Evolutionary conservation across 352 stramenopile species (phyloP).

Genomic region (Thalassiosira sp.): DNA sequence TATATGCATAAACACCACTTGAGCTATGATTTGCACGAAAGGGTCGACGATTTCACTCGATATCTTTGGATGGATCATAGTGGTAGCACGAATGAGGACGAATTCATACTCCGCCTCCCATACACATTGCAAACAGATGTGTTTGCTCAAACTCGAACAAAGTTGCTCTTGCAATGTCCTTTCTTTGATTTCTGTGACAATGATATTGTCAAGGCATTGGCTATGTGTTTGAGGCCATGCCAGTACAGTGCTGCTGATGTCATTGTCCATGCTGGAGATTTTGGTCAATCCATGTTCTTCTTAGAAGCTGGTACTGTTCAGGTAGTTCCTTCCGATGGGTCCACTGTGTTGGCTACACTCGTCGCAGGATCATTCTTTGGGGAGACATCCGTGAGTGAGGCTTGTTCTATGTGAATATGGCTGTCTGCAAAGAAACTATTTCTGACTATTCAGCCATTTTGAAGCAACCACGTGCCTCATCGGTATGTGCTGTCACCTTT

Average conservation of each 20-base stretch:
- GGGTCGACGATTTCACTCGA: conserved; percentile 62
- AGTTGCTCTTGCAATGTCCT: conserved; percentile 57
- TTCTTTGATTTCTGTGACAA: conserved; percentile 74
- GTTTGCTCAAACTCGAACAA: conserved; percentile 40
- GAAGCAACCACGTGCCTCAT: conserved; percentile 62
- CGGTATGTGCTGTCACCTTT: conserved; percentile 63
- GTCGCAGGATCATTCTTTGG: conserved; percentile 66
- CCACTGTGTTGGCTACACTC: conserved; percentile 71
- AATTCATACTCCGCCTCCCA: conserved; percentile 59
- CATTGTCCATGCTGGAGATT: conserved; percentile 69
- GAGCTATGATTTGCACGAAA: conserved; percentile 38
- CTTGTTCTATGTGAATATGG: conserved; percentile 8
- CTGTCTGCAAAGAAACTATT: too few relatives aligned
- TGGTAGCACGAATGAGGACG: conserved; percentile 46
- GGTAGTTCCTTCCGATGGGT: conserved; percentile 53
- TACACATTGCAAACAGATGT: conserved; percentile 63
- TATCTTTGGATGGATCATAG: conserved; percentile 54
- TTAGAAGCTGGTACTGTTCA: conserved; percentile 57
- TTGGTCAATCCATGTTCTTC: conserved; percentile 72
- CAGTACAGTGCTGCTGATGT: conserved; percentile 67
- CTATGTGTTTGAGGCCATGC: conserved; percentile 55
- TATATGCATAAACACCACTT: conserved; percentile 69
- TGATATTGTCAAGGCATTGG: conserved; percentile 68
- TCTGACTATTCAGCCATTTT: too few relatives aligned
- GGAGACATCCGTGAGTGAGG: conserved; percentile 49